A percentile compares a stretch with the other conserved stretches of the same genome.
These are phyloP conservation scores for Avena atlantica DNA, from an alignment of 176 grass and related monocot species.

Conservation along the genomic window DNA sequence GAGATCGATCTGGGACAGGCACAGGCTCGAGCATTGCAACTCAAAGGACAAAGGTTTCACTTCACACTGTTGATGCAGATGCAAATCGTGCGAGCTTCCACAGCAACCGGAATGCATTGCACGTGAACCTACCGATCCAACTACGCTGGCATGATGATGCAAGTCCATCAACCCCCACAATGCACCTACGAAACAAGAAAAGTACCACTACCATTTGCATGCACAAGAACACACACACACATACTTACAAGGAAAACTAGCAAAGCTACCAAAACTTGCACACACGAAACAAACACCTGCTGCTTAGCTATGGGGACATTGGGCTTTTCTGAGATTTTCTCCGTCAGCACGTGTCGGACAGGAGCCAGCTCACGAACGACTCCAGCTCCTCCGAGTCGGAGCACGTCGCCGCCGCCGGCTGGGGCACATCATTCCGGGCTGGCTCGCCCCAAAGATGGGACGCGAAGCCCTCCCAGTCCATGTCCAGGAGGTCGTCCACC, in stretches of 20 bases:
- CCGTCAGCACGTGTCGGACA: conserved; percentile 50
- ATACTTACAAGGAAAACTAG: conserved; percentile 6
- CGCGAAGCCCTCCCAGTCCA: conserved; percentile 67
- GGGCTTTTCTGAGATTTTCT: not conserved
- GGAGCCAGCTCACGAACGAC: conserved; percentile 63
- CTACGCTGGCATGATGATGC: not conserved
- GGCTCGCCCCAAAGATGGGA: conserved; percentile 56
- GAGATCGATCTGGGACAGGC: not conserved
- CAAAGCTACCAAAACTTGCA: conserved; percentile 41
- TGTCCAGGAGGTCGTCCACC: conserved; percentile 60
- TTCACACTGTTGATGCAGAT: not conserved
- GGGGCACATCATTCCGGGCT: not conserved
- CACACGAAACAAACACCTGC: not conserved
- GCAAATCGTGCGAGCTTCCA: not conserved
- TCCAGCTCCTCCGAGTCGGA: conserved; percentile 51
- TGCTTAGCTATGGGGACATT: not conserved
- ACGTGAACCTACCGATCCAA: not conserved
- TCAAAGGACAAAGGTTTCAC: not conserved
- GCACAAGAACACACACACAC: not conserved
- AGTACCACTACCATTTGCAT: not conserved
- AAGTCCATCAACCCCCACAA: too few relatives aligned
- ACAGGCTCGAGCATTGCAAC: not conserved
- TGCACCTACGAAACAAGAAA: not conserved
- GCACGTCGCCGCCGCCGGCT: not conserved
- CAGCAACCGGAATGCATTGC: not conserved